phyloP scores from a whole-genome alignment of 768 basidiomycete genomes.

The Leucocoprinus sp. region DNA sequence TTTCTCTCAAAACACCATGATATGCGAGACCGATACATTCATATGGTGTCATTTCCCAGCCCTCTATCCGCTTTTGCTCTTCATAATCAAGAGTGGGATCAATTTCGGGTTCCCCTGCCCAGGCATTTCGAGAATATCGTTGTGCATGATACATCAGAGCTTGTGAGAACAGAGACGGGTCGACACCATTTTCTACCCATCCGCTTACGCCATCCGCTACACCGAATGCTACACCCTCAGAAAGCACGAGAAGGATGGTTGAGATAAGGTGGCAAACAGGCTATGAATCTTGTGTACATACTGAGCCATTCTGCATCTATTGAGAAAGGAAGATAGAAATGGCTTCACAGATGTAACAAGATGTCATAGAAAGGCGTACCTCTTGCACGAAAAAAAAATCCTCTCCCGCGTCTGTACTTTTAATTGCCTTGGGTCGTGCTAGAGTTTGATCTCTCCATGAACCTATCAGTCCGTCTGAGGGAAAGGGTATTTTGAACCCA shows the following conservation, averaged over 20 bases:
- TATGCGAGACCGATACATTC: conserved; percentile 70
- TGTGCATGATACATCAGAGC: conserved; percentile 84
- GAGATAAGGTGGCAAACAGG: conserved; percentile 9
- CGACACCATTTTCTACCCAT: conserved; percentile 77
- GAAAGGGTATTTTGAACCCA: conserved; percentile 41
- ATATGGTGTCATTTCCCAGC: conserved; percentile 68
- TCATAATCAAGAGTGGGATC: conserved; percentile 73
- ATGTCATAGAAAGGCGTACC: conserved; percentile 30
- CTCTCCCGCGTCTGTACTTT: conserved; percentile 34
- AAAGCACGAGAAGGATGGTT: conserved; percentile 21
- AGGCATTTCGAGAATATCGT: conserved; percentile 60
- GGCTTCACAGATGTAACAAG: background rate
- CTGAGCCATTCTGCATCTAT: conserved; percentile 75
- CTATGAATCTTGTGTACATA: conserved; percentile 34
- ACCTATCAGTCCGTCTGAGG: conserved; percentile 48
- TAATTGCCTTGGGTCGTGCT: conserved; percentile 30
- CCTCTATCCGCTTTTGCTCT: conserved; percentile 54
- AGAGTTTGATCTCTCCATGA: conserved; percentile 65
- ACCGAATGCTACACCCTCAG: conserved; percentile 69
- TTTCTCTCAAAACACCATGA: conserved; percentile 61
- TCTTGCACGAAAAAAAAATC: conserved; percentile 57
- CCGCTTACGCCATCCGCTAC: conserved; percentile 93
- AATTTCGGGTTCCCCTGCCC: conserved; percentile 79
- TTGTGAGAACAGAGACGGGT: conserved; percentile 87
- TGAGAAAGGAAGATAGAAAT: background rate